These are phyloP conservation scores for Kurtzmaniella fragi DNA, from an alignment of 805 yeast genomes.

Conservation along the genomic window DNA sequence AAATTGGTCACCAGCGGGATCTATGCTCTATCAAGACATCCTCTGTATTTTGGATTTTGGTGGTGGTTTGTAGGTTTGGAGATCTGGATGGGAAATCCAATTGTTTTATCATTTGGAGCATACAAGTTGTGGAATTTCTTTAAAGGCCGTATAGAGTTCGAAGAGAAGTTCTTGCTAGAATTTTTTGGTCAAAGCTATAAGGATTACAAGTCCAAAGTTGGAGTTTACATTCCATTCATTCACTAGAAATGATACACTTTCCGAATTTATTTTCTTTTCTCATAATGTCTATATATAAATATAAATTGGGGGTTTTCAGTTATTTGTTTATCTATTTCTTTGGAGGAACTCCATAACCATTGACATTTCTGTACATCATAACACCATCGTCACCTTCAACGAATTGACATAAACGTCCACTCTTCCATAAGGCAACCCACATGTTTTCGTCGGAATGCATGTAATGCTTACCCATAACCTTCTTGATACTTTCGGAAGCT, in stretches of 20 bases:
- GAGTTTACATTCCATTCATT: constrained; percentile 54
- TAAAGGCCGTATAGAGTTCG: constrained; percentile 57
- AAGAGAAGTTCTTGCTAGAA: constrained; percentile 57
- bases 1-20: constrained; percentile 68
- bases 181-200: constrained; percentile 72
- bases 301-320: not conserved
- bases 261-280: not conserved
- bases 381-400: constrained; percentile 71
- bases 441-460: constrained; percentile 62
- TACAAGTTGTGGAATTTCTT: constrained; percentile 68
- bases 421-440: constrained; percentile 63
- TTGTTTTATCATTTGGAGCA: constrained; percentile 51
- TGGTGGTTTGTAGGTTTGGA: constrained; percentile 94
- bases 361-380: constrained; percentile 69
- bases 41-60: constrained; percentile 86
- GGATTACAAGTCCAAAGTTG: constrained; percentile 44
- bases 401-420: constrained; percentile 62
- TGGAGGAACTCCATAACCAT: constrained; percentile 39
- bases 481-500: constrained; percentile 71
- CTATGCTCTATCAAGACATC: constrained; percentile 70
- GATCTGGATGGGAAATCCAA: constrained; percentile 59
- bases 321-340: not conserved
- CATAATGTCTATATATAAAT: not conserved
- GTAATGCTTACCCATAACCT: constrained; percentile 83
- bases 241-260: not conserved